Evolutionary conservation across 2,329 filamentous ascomycete genomes (phyloP), one percentile per base, ranked within the genome.

Genomic region (Alternaria alternata): DNA sequence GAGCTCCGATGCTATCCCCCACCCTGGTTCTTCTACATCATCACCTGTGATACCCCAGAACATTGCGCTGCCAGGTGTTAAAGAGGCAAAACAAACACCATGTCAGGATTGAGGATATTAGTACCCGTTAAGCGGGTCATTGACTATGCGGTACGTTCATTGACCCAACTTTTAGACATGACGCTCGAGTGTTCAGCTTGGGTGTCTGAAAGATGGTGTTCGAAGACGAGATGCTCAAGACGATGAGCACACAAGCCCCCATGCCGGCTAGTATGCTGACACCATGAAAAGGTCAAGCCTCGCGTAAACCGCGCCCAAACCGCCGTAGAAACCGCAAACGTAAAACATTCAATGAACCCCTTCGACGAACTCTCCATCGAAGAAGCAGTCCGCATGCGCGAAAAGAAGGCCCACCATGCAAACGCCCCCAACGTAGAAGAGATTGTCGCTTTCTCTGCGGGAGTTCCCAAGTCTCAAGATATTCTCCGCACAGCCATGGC

Each of bases 321-420:
- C 63, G 94, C 89, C 76, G 91, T 99, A 81, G 94, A 97, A 82
- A 97, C 92, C 56, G 86, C 90, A 66, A 92, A 92, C 70, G 93
- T 98, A 75, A 98, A 98, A 83, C 94, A 98, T 86, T 94, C 90
- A 78, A 94, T 99, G 88, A 99, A 98, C 86, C 95, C 95, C 20
- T 99, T 99, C 82, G 95, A 99, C 85, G 95, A 99, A 81, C 91
- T 99, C 75, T 96, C 93, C 43, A 89, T 99, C 80, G 95, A 99
- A 83, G 95, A 98, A 84, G 92, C 94, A 52, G 92, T 97, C 52
- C 93, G 92, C 41, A 91, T 99, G 77, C 94, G 95, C 80, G 94
- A 98, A 80, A 91, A 92, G 84, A 75, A 75, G 59, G 53, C 62
- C 66, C 89, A 90, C 73, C 52, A 72, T 57, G 20, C 67, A 18